phyloP scores from a whole-genome alignment of 2,329 filamentous ascomycete species.

The Mycosphaerelloides madeirae region DNA sequence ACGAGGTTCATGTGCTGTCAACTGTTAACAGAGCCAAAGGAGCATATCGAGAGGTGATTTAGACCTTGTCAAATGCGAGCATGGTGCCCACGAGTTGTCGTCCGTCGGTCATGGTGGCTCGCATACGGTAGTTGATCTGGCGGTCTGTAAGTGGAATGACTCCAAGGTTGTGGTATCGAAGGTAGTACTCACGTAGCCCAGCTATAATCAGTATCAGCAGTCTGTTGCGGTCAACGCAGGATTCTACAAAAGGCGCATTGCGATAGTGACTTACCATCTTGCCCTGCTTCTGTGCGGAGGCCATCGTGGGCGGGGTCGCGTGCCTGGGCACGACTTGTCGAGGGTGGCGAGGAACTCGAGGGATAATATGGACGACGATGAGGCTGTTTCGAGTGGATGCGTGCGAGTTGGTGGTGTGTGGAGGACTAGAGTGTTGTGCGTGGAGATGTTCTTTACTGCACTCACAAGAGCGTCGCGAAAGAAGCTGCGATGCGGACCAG shows the following conservation, averaged over 20 bases:
- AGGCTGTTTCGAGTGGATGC: too few species aligned
- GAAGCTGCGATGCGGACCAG: too few species aligned
- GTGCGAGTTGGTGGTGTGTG: not conserved
- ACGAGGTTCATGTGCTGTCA: conserved; percentile 96
- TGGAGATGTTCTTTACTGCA: not conserved
- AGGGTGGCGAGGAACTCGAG: too few species aligned
- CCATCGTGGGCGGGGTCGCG: conserved; percentile 38
- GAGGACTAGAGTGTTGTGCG: not conserved
- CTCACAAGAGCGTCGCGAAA: conserved; percentile 2
- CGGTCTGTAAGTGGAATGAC: conserved; percentile 17
- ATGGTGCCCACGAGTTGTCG: conserved; percentile 97
- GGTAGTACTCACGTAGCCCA: conserved; percentile 57
- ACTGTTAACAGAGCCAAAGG: conserved; percentile 18
- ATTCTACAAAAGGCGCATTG: conserved; percentile 22
- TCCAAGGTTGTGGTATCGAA: conserved; percentile 4
- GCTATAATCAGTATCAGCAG: conserved; percentile 45
- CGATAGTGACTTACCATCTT: conserved; percentile 79
- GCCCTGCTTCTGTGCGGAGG: conserved; percentile 68
- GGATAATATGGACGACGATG: too few species aligned
- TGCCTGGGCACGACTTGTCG: conserved; percentile 36
- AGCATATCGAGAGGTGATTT: conserved; percentile 62
- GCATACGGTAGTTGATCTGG: conserved; percentile 99
- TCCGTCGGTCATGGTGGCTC: conserved; percentile 89
- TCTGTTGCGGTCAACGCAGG: conserved; percentile 43
- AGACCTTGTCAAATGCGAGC: conserved; percentile 95